phyloP scores from a whole-genome alignment of 805 yeast species.

The Sporopachydermia quercuum region DNA sequence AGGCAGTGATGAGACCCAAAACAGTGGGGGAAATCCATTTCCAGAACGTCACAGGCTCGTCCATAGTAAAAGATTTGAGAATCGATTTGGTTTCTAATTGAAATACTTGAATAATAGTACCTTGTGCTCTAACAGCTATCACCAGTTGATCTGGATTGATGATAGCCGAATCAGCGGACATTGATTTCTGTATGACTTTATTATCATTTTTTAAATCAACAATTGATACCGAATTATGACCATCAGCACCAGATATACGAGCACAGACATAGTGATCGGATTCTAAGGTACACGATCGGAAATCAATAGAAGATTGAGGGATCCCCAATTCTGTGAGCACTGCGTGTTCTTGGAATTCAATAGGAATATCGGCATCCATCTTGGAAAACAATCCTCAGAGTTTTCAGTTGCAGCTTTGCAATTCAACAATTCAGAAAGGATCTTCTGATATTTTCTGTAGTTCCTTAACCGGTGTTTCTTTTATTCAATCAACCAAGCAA shows the following conservation, averaged over 20 bases:
- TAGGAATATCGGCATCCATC: constrained; percentile 58
- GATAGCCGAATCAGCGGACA: constrained; percentile 96
- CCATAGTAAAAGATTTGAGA: constrained; percentile 72
- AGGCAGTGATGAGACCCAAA: constrained; percentile 75
- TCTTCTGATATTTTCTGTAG: no score
- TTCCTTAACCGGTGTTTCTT: no score
- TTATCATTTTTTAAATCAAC: constrained; percentile 71
- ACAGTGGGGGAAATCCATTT: constrained; percentile 67
- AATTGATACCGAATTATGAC: constrained; percentile 86
- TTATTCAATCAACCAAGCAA: no score
- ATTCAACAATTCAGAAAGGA: no score
- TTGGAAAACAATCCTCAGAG: constrained; percentile 1
- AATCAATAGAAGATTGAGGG: constrained; percentile 71
- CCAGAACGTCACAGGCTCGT: constrained; percentile 90
- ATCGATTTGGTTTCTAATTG: constrained; percentile 78
- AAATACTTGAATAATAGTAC: constrained; percentile 81
- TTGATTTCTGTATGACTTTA: constrained; percentile 73
- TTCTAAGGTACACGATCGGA: constrained; percentile 87
- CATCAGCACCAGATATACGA: constrained; percentile 37
- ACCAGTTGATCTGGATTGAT: constrained; percentile 86
- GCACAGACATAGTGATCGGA: constrained; percentile 82
- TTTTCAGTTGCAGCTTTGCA: no score
- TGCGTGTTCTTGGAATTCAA: constrained; percentile 90
- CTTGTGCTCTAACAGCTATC: constrained; percentile 89
- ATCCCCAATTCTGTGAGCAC: constrained; percentile 81